Base-by-base conservation (phyloP, 2,329 filamentous ascomycete species). In the Trichocomaceae sp. region DNA sequence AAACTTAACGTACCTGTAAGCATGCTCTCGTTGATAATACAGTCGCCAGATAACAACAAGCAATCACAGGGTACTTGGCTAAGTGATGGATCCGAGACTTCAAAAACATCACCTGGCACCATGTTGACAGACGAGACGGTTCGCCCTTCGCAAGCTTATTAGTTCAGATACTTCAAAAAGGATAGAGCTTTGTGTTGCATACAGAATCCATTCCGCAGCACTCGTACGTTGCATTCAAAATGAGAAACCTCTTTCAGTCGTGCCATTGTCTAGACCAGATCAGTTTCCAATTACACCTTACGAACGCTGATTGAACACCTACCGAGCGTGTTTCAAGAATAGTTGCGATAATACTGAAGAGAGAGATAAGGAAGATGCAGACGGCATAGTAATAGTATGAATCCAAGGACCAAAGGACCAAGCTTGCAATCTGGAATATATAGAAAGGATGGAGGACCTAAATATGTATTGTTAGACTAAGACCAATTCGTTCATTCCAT, bases 21-120 rank as follows among this genome's bases (percentile, higher is more conserved):
- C 93, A 99, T 99, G 73, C 93, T 97, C 73, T 99, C 93, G 65
- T 99, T 99, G 61, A 99, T 91, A 59, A 99, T 97, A 65, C 91
- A 96, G 72, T 99, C 95, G 41, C 93, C 95, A 51, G 88, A 89
- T 0, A 99, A 79, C 5, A 99, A 75, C 33, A 99, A 76, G 69
- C 92, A 95, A 70, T 99, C 93, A 64, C 89, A 93, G 0, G 93
- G 93, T 59, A 97, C 87, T 63, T 95, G 88, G 3, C 83, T 83
- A 23, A 99, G 77, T 15, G 86, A 90, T 1, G 93, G 93, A 69
- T 99, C 95, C 55, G 92, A 96, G 49, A 99, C 82, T 75, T 99
- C 93, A 72, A 96, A 99, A 6, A 99, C 85, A 69, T 99, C 93
- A 31, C 93, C 93, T 1, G 95, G 93, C 9, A 96, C 91, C 20